phyloP scores from a whole-genome alignment of 192 early-diverging fungal genomes.

The Chytriomyces confervae region DNA sequence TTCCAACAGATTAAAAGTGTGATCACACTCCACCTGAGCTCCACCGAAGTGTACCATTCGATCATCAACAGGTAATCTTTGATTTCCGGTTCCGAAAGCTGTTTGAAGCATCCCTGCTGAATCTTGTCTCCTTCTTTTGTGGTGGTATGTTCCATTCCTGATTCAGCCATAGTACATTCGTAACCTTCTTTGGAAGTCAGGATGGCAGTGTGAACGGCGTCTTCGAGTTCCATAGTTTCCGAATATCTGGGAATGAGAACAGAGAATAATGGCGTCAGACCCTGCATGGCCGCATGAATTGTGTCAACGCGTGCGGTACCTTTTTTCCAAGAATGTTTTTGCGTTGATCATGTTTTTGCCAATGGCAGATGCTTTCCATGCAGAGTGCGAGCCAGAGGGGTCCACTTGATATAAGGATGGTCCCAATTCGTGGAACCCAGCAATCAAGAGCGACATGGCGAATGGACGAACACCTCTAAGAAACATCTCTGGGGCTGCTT shows the following conservation, averaged over 20 bases:
- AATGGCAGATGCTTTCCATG: conserved; percentile 98
- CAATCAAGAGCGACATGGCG: conserved; percentile 95
- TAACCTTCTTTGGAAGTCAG: conserved; percentile 99
- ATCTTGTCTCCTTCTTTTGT: conserved; percentile 62
- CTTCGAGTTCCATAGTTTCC: conserved; percentile 94
- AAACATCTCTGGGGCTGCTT: conserved; percentile 56
- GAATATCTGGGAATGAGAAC: conserved; percentile 80
- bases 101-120: conserved; percentile 74
- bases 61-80: conserved; percentile 98
- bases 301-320: too few relatives aligned
- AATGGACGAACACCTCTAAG: conserved; percentile 98
- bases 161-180: conserved; percentile 96
- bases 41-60: too few relatives aligned
- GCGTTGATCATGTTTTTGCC: conserved; percentile 99
- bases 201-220: conserved; percentile 97
- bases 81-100: conserved; percentile 81
- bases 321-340: conserved; percentile 97
- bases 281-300: too few relatives aligned
- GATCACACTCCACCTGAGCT: too few relatives aligned
- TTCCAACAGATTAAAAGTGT: too few relatives aligned
- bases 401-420: conserved; percentile 98
- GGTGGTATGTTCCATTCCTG: conserved; percentile 66
- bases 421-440: conserved; percentile 90
- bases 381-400: conserved; percentile 97
- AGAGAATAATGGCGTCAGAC: too few relatives aligned